Conservation (phyloP, 352 stramenopile genomes). For the Pythium insidiosum region DNA sequence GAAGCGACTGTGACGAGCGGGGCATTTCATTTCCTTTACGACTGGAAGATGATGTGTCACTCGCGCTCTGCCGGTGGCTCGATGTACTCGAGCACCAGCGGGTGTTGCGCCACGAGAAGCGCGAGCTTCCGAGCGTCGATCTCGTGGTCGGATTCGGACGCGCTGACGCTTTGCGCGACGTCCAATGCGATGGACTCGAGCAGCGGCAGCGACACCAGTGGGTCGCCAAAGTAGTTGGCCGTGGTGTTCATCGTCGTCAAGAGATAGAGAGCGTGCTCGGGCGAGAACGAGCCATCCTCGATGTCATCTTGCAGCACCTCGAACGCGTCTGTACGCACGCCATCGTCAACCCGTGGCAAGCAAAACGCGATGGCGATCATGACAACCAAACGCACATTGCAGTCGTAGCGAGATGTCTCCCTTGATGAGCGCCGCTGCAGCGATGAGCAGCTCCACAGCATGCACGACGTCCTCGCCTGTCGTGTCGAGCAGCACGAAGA, state of each 20-base stretch:
- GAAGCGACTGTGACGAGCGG: not conserved
- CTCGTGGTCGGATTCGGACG: too few species aligned
- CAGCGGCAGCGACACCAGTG: conserved; percentile 20
- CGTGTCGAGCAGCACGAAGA: conserved; percentile 56
- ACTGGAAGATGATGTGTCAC: too few species aligned
- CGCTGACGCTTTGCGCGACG: conserved; percentile 20
- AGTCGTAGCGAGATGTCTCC: conserved; percentile 33
- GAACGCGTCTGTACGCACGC: conserved; percentile 5
- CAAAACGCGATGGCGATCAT: too few species aligned
- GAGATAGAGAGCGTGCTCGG: conserved; percentile 29
- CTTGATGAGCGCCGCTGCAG: conserved; percentile 26
- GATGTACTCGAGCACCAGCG: conserved; percentile 36
- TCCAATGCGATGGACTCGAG: conserved; percentile 22
- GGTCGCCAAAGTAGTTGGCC: conserved; percentile 55
- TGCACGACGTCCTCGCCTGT: conserved; percentile 46
- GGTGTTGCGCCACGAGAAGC: conserved; percentile 12
- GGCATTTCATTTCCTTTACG: too few species aligned
- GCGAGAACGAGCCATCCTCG: conserved; percentile 8
- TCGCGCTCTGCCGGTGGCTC: too few species aligned
- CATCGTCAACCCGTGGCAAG: too few species aligned
- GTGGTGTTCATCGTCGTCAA: conserved; percentile 32
- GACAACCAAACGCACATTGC: conserved; percentile 20
- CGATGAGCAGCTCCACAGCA: conserved; percentile 35
- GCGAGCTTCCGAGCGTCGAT: not conserved
- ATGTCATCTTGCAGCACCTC: conserved; percentile 8